Conservation (phyloP, 768 basidiomycete species). For the Lentinus brumalis region DNA sequence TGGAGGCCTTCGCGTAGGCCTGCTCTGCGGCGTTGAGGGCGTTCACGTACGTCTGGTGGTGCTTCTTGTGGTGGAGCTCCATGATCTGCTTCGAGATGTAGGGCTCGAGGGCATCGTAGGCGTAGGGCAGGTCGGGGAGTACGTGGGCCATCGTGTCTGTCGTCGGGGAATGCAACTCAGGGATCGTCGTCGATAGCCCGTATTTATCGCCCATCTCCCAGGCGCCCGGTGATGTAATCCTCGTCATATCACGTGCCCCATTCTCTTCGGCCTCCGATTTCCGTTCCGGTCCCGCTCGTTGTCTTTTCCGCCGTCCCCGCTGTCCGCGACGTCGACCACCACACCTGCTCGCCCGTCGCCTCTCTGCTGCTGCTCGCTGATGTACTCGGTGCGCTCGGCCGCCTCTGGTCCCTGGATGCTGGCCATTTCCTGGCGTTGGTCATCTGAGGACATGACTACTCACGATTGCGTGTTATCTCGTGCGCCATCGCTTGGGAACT, state of each 20-base stretch:
- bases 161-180: no score
- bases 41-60: slow-evolving; percentile 94
- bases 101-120: slow-evolving; percentile 92
- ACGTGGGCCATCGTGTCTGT: slow-evolving; percentile 42
- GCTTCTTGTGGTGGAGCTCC: slow-evolving; percentile 92
- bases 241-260: neutral
- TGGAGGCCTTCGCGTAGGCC: slow-evolving; percentile 63
- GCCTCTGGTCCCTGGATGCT: neutral
- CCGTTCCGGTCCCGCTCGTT: neutral
- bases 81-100: slow-evolving; percentile 91
- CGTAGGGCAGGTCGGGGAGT: slow-evolving; percentile 75
- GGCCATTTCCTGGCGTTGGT: neutral
- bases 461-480: slow-evolving; percentile 3
- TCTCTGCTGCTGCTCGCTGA: neutral
- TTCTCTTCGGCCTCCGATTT: neutral
- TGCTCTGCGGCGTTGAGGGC: slow-evolving; percentile 89
- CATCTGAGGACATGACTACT: neutral
- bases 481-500: neutral
- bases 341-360: neutral
- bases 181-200: neutral
- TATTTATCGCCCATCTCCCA: slow-evolving; percentile 2
- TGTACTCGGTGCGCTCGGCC: neutral
- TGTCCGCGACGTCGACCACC: neutral
- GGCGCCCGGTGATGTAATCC: slow-evolving; percentile 5
- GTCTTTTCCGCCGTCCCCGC: neutral